These are phyloP conservation scores for Friedmanniomyces endolithicus DNA, from an alignment of 495 filamentous ascomycete species.

Conservation along the genomic window DNA sequence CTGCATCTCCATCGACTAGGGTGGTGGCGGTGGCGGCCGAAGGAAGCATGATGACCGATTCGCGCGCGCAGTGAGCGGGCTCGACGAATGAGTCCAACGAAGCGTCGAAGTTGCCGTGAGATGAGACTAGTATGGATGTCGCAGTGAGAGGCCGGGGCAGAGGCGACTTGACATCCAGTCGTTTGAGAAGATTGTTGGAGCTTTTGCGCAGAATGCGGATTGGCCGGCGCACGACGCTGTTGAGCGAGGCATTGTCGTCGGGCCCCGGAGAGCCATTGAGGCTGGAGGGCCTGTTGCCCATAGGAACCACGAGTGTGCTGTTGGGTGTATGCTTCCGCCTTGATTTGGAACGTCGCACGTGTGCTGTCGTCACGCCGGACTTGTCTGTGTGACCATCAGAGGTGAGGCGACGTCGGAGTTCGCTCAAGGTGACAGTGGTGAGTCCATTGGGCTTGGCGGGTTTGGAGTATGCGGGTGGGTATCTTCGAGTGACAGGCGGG, in stretches of 20 bases:
- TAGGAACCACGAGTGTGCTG: neutral
- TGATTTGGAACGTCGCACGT: neutral
- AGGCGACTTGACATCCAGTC: slow-evolving; percentile 15
- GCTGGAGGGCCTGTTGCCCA: slow-evolving; percentile 16
- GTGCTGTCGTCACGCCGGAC: neutral
- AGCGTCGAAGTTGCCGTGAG: neutral
- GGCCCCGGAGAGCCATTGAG: neutral
- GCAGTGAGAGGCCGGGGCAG: slow-evolving; percentile 10
- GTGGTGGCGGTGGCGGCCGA: slow-evolving; percentile 5
- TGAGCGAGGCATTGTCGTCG: slow-evolving; percentile 6
- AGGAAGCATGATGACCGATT: slow-evolving; percentile 4
- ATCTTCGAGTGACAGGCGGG: slow-evolving; percentile 1
- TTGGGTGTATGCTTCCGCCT: neutral
- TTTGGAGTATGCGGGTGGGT: slow-evolving; percentile 6
- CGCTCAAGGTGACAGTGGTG: neutral
- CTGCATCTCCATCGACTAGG: neutral
- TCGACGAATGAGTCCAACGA: slow-evolving; percentile 8
- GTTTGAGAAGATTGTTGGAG: slow-evolving; percentile 16
- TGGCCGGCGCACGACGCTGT: slow-evolving; percentile 12
- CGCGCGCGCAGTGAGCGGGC: neutral
- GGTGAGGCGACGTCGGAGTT: slow-evolving; percentile 9
- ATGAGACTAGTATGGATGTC: slow-evolving; percentile 9
- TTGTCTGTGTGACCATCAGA: slow-evolving; percentile 8
- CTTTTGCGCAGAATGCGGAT: slow-evolving; percentile 16
- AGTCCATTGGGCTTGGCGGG: slow-evolving; percentile 13